phyloP scores from a whole-genome alignment of 2,329 filamentous ascomycete species.

The Trichophyton mentagrophytes region DNA sequence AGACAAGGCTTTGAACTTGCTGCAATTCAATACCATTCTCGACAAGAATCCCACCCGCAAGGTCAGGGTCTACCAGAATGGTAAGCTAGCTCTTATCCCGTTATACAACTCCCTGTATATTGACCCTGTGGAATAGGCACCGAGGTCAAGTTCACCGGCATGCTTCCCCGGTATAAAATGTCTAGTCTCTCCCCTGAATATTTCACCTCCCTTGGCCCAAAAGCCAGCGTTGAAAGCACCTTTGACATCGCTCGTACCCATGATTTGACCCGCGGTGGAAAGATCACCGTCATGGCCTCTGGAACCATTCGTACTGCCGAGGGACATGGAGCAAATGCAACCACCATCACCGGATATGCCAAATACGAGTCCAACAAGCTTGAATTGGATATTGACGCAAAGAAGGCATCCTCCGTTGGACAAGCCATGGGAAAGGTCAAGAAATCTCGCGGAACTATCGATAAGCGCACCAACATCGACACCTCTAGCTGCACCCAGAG shows the following conservation, averaged over 20 bases:
- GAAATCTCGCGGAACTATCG: background rate
- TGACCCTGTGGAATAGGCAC: slow-evolving; percentile 1
- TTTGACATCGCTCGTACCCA: slow-evolving; percentile 9
- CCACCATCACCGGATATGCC: slow-evolving; percentile 42
- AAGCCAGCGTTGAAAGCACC: slow-evolving; percentile 1
- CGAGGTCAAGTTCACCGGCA: slow-evolving; percentile 8
- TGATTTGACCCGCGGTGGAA: slow-evolving; percentile 7
- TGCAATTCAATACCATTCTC: slow-evolving; percentile 10
- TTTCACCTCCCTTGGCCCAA: slow-evolving; percentile 7
- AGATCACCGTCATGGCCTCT: slow-evolving; percentile 3
- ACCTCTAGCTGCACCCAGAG: slow-evolving; percentile 44
- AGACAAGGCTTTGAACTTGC: background rate
- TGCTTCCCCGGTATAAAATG: background rate
- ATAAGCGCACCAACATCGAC: slow-evolving; percentile 12
- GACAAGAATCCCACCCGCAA: slow-evolving; percentile 7
- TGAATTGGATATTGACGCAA: slow-evolving; percentile 45
- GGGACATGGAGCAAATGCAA: slow-evolving; percentile 34
- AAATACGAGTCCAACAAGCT: slow-evolving; percentile 48
- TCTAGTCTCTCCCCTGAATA: background rate
- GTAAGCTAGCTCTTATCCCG: background rate
- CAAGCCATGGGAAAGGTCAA: slow-evolving; percentile 29
- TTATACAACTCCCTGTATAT: background rate
- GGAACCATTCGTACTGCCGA: slow-evolving; percentile 7
- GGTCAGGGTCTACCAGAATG: slow-evolving; percentile 7
- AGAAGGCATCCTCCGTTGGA: slow-evolving; percentile 39